phyloP scores from a whole-genome alignment of 345 rosid species.

The Euphorbia peplus region DNA sequence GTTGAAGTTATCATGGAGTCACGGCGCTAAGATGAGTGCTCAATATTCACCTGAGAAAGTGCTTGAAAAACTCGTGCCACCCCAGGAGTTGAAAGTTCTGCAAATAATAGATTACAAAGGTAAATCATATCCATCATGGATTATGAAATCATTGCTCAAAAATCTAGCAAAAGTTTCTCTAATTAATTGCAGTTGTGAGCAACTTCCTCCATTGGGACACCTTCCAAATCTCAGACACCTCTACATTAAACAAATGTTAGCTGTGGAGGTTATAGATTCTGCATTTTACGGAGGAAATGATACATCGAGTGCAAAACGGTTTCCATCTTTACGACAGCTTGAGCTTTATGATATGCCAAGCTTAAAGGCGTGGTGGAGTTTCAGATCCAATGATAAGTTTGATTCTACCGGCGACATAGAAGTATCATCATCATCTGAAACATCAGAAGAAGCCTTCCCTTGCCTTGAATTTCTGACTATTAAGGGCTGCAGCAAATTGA shows the following conservation, averaged over 20 bases:
- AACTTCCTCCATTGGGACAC: slow-evolving; percentile 28
- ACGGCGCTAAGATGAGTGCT: background rate
- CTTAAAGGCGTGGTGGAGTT: slow-evolving; percentile 16
- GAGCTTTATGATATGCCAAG: slow-evolving; percentile 25
- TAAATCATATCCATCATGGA: slow-evolving; percentile 18
- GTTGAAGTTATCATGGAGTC: slow-evolving; percentile 24
- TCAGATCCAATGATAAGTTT: background rate
- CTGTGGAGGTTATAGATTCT: slow-evolving; percentile 8
- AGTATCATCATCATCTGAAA: background rate
- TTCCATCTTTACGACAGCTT: slow-evolving; percentile 25
- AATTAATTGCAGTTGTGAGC: slow-evolving; percentile 11
- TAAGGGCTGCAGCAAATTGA: slow-evolving; percentile 20
- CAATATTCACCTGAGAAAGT: background rate
- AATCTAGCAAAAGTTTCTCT: slow-evolving; percentile 18
- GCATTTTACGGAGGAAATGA: slow-evolving; percentile 23
- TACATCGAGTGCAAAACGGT: background rate
- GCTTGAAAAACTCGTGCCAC: slow-evolving; percentile 17
- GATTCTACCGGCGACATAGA: background rate
- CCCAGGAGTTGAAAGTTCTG: slow-evolving; percentile 12
- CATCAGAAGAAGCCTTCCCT: slow-evolving; percentile 17
- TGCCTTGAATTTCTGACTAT: slow-evolving; percentile 21
- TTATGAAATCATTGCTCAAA: slow-evolving; percentile 8
- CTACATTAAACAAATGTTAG: slow-evolving; percentile 15
- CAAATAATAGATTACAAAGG: slow-evolving; percentile 16
- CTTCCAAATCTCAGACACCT: slow-evolving; percentile 23